Percentiles rank a stretch among this genome's conserved stretches.
Conservation (phyloP, 192 early-diverging fungal species). For the Entomortierella beljakovae region DNA sequence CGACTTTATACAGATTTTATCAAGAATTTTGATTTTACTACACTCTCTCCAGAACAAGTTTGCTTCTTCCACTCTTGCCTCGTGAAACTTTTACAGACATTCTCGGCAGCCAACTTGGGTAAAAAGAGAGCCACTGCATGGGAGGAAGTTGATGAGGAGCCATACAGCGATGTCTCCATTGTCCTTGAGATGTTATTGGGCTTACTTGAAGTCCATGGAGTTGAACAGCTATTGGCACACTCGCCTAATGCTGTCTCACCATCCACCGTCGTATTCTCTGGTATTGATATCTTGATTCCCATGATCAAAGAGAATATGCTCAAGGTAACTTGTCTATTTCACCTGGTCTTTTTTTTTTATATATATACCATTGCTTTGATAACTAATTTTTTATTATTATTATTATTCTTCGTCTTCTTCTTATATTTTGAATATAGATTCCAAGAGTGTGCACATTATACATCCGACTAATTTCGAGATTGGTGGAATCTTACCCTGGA, state of each 20-base stretch:
- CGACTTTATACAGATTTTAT: slow-evolving; percentile 67
- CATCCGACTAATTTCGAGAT: slow-evolving; percentile 70
- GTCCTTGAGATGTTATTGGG: slow-evolving; percentile 63
- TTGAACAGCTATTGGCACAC: slow-evolving; percentile 48
- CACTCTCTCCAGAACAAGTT: slow-evolving; percentile 57
- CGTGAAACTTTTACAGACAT: slow-evolving; percentile 65
- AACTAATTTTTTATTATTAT: too few relatives aligned
- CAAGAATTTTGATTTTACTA: slow-evolving; percentile 59
- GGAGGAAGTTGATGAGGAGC: slow-evolving; percentile 72
- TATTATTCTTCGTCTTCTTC: slow-evolving; percentile 1
- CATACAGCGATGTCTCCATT: slow-evolving; percentile 71
- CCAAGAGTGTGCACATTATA: slow-evolving; percentile 73
- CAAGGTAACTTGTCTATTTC: slow-evolving; percentile 53
- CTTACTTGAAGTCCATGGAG: slow-evolving; percentile 30
- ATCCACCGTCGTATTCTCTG: slow-evolving; percentile 77
- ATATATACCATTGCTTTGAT: background rate
- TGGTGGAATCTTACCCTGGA: slow-evolving; percentile 74
- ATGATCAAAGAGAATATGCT: slow-evolving; percentile 80
- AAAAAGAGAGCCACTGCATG: slow-evolving; percentile 48
- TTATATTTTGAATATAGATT: slow-evolving; percentile 52
- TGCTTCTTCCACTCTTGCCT: slow-evolving; percentile 60
- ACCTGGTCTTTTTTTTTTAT: background rate
- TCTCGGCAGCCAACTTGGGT: slow-evolving; percentile 68
- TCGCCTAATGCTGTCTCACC: slow-evolving; percentile 45
- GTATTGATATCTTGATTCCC: slow-evolving; percentile 75